Base-by-base conservation (phyloP, 495 filamentous ascomycete species). In the Pseudoneurospora amorphoporcata region DNA sequence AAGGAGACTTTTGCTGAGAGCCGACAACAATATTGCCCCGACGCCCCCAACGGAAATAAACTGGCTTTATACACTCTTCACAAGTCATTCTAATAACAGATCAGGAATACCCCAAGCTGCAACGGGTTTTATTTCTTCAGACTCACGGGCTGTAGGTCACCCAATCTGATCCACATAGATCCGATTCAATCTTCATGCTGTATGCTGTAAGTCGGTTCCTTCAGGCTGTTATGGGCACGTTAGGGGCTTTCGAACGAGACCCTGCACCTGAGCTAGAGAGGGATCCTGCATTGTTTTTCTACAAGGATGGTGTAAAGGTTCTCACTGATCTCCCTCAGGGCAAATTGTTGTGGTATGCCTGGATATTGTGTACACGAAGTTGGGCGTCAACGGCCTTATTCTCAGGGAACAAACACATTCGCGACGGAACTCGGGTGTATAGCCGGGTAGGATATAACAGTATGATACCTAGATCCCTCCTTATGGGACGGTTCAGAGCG, bases 401-500 rank as follows among this genome's bases (percentile, higher is more conserved):
- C 53, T 65, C 3, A 17, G 0, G 14, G 53, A 65, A 65, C 14
- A 65, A 65, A 65, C 14, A 65, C 29, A 65, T 8, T 4, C 53
- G 6, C 10, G 53, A 9, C 3, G 53, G 53, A 8, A 8, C 6
- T 0, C 29, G 0, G 7, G 53, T 37, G 14, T 65, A 65, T 0
- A 65, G 53, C 29, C 1, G 53, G 14, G 53, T 65, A 7, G 47
- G 4, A 58, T 29, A 3, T 29, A 9, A 3, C 8, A 1, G 2
- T 1, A 2, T 2, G 0, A 0, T 61, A 0, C n/a, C n/a, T n/a
- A 0, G 23, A 0, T 6, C n/a, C 23, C 2, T 16, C 5, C 16
- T 17, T 8, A 0, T 61, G 53, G 53, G 1, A 61, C 0, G 53
- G 3, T 35, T 61, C 12, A 16, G 29, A 65, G 14, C 53, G 0